Evolutionary conservation across 2,329 filamentous ascomycete species (phyloP), one percentile per base, ranked within the genome.

Genomic region (Seiridium unicorne): DNA sequence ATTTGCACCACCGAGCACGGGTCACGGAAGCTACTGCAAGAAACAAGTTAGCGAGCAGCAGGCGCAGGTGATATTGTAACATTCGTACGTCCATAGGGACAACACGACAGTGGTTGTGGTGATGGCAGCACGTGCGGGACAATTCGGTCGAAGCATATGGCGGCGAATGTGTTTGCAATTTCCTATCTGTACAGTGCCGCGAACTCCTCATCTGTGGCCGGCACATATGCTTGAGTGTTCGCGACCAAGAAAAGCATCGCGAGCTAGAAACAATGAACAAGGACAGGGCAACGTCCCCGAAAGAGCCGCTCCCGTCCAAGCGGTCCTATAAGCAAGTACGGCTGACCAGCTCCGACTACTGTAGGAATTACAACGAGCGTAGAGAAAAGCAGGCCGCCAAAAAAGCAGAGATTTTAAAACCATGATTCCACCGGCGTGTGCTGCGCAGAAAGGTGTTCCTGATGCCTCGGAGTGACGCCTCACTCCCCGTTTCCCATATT

Each of bases 301-400:
- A 26, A 26, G 18, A 26, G 18, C 18, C 18, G 18, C 18, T 26
- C 18, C 18, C 18, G 18, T 18, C 55, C 62, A 63, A 62, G 60
- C 59, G 68, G 61, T 61, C 48, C 64, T 58, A 68, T 65, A 68
- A 69, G 64, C 61, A 64, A 69, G 63, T 59, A 65, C 67, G 69
- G 68, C 70, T 69, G 71, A 70, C 68, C 75, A 72, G 77, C 73
- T 65, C 70, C 70, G 70, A 68, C 72, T 67, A 69, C 72, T 70
- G 64, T 67, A 69, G 70, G 70, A 60, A 81, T 80, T 81, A 81
- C 77, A 82, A 84, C 77, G 79, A 81, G 74, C 72, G 80, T 82
- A 81, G 70, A 78, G 75, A 79, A 80, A 67, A 66, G 70, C 71
- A 76, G 72, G 71, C 73, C 68, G 66, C 70, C 64, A 65, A 65